These are phyloP conservation scores for Penicillium verrucosum DNA, from an alignment of 2,329 filamentous ascomycete species.

Conservation along the genomic window DNA sequence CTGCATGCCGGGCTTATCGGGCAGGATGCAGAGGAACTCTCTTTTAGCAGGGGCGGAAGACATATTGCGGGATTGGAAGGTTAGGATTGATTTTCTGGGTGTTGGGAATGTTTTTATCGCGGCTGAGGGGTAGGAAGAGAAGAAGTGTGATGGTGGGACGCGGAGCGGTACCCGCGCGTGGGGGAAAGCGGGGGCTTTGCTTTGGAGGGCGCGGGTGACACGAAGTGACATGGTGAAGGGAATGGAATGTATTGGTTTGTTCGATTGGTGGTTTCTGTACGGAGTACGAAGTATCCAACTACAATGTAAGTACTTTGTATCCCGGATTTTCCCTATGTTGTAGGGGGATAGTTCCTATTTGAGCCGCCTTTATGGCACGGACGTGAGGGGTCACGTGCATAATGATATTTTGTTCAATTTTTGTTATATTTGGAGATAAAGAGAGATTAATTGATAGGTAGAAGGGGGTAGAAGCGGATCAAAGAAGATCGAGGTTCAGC, in stretches of 20 bases:
- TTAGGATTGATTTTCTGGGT: neutral
- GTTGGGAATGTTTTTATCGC: conserved; percentile 1
- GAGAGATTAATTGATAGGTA: neutral
- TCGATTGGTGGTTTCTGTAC: neutral
- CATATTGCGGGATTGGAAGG: conserved; percentile 20
- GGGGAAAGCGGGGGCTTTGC: conserved; percentile 20
- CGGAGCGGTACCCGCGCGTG: conserved; percentile 18
- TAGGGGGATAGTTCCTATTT: neutral
- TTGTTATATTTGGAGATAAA: neutral
- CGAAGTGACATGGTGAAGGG: neutral
- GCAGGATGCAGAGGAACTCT: conserved; percentile 68
- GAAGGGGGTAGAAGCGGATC: neutral
- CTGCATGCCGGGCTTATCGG: conserved; percentile 60
- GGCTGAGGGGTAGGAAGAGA: neutral
- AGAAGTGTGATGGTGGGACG: conserved; percentile 8
- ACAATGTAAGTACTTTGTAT: neutral
- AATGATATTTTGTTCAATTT: neutral
- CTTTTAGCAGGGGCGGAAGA: conserved; percentile 41
- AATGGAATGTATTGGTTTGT: neutral
- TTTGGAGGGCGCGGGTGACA: neutral
- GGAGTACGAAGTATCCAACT: neutral
- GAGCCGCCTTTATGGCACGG: neutral
- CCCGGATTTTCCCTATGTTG: neutral
- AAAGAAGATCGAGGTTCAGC: neutral
- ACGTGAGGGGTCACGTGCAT: neutral